Evolutionary conservation across 345 rosid species (phyloP), one percentile per base, ranked within the genome.

Genomic region (Eutrema yunnanense): DNA sequence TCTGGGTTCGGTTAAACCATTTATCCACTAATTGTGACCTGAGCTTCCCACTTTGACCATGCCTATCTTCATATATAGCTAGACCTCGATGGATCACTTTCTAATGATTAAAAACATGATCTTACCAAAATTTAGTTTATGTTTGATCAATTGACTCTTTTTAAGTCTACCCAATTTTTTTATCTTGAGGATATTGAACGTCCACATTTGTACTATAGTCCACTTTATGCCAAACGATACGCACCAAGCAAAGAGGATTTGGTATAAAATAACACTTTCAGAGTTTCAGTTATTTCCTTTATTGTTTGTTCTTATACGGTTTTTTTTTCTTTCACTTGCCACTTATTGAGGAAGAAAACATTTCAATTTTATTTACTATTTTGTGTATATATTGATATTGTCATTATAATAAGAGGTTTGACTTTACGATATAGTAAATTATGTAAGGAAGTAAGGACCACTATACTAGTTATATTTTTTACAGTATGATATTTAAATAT

Each of bases 161-260:
- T 72, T 26, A 47, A 36, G 42, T 73, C 57, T 56, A 37, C 77
- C 58, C 26, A 26, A 54, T 10, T 36, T 54, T 34, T 29, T 34
- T 29, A 16, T 54, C 49, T 72, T 44, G 13, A 10, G 65, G 32
- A 55, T 65, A 55, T 54, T 73, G 65, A 42, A 73, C 57, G 41
- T 54, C 38, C 49, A 53, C 49, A 9, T 54, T 37, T 34, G 9
- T 43, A 43, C 43, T 2, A 44, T 64, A 9, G 71, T 19, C 55
- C 58, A 47, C 65, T 73, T 56, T 73, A 29, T 73, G 66, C 66
- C 59, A 37, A 56, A 73, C 59, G 32, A 57, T 73, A 57, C 13
- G 11, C 26, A 65, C 29, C 59, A 48, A 65, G 7, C 51, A 65
- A 55, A 37, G 8, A 40, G 26, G 63, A 34, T 63, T 26, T 63